These are phyloP conservation scores for Trametes versicolor DNA, from an alignment of 1,284 basidiomycete genomes.

Conservation along the genomic window DNA sequence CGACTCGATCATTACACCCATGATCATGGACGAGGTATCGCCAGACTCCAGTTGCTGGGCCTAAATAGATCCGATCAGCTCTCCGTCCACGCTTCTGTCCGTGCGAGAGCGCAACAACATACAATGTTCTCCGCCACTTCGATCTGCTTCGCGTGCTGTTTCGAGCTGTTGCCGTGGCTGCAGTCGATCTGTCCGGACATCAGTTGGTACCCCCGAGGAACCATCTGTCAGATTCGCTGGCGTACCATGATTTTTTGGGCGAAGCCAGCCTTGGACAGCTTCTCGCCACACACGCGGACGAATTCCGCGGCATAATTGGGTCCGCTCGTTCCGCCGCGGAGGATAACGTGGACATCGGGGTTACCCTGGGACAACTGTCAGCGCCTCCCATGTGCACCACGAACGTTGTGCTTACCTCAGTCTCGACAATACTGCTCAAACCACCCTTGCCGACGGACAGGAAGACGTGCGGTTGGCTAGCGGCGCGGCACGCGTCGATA, in stretches of 20 bases:
- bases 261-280: slow-evolving; percentile 84
- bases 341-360: slow-evolving; percentile 91
- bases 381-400: slow-evolving; percentile 3
- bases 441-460: slow-evolving; percentile 94
- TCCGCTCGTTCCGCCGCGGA: slow-evolving; percentile 87
- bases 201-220: slow-evolving; percentile 10
- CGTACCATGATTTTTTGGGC: slow-evolving; percentile 85
- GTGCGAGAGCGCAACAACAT: slow-evolving; percentile 42
- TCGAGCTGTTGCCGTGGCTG: slow-evolving; percentile 93
- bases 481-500: slow-evolving; percentile 92
- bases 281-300: slow-evolving; percentile 81
- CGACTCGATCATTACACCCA: slow-evolving; percentile 98
- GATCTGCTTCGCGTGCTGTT: slow-evolving; percentile 86
- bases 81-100: slow-evolving; percentile 11
- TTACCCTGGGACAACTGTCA: slow-evolving; percentile 65
- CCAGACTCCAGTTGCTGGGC: slow-evolving; percentile 75
- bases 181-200: slow-evolving; percentile 79
- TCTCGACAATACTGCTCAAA: slow-evolving; percentile 91
- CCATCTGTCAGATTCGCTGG: background rate
- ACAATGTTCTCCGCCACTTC: slow-evolving; percentile 89
- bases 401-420: slow-evolving; percentile 60
- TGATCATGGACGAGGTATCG: slow-evolving; percentile 81
- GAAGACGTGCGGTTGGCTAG: slow-evolving; percentile 90
- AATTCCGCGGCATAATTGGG: slow-evolving; percentile 87
- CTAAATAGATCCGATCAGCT: slow-evolving; percentile 47